A percentile compares a stretch with the other conserved stretches of the same genome.
phyloP scores from a whole-genome alignment of 2,329 filamentous ascomycete species.

The Lecanosticta acicola region DNA sequence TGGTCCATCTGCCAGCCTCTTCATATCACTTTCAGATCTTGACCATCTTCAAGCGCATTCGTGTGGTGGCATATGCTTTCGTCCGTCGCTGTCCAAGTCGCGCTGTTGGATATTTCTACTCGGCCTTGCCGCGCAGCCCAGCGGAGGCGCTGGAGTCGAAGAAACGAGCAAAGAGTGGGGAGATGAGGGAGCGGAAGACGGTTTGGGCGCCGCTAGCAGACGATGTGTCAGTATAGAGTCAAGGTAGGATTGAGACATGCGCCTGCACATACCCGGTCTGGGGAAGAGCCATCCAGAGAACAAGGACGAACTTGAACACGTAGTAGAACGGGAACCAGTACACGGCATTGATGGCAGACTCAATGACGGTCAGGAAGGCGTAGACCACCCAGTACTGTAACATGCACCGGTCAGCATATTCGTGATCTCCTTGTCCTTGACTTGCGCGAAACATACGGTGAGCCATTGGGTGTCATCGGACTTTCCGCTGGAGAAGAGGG shows the following conservation, averaged over 20 bases:
- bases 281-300: slow-evolving; percentile 96
- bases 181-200: slow-evolving; percentile 92
- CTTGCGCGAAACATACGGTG: slow-evolving; percentile 36
- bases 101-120: slow-evolving; percentile 21
- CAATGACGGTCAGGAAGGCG: slow-evolving; percentile 72
- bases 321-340: slow-evolving; percentile 99
- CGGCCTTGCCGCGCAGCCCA: slow-evolving; percentile 61
- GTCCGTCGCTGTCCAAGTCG: neutral
- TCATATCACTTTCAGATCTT: too few species aligned
- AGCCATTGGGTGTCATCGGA: slow-evolving; percentile 77
- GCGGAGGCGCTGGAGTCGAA: slow-evolving; percentile 69
- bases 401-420: slow-evolving; percentile 11
- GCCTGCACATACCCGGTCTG: slow-evolving; percentile 81
- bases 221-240: slow-evolving; percentile 17
- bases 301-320: slow-evolving; percentile 97
- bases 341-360: slow-evolving; percentile 76
- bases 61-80: neutral
- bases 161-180: slow-evolving; percentile 87
- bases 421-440: neutral
- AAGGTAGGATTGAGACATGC: neutral
- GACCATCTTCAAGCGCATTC: neutral
- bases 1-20: too few species aligned
- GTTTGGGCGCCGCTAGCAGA: slow-evolving; percentile 76
- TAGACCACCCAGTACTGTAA: slow-evolving; percentile 79
- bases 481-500: slow-evolving; percentile 67